Evolutionary conservation across 1,284 basidiomycete species (phyloP).

Genomic region (Trametes sp.): DNA sequence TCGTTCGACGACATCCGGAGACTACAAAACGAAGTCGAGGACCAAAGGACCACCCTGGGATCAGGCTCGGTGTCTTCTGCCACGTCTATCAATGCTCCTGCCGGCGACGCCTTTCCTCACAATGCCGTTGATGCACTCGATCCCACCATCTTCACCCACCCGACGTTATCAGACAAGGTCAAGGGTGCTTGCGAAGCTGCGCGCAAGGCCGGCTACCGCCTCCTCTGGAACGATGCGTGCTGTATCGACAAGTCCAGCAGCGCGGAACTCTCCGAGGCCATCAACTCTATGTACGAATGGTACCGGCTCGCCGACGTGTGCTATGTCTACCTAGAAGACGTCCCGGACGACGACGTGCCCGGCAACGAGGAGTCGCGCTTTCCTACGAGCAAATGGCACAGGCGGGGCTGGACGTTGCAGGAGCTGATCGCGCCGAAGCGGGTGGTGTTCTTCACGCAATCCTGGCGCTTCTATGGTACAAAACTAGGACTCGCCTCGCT

Average conservation of each 20-base stretch:
- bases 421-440: too few species aligned
- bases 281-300: too few species aligned
- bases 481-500: too few species aligned
- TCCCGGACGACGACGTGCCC: neutral
- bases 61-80: too few species aligned
- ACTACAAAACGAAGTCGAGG: neutral
- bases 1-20: neutral
- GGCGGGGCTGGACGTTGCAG: too few species aligned
- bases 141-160: neutral
- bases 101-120: neutral
- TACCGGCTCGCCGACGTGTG: neutral
- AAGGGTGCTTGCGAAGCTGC: neutral
- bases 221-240: neutral
- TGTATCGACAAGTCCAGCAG: too few species aligned
- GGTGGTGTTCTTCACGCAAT: too few species aligned
- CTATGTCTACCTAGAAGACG: slow-evolving; percentile 8
- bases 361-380: neutral
- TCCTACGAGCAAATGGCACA: neutral
- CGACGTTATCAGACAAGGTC: neutral
- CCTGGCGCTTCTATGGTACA: too few species aligned
- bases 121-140: neutral
- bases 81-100: too few species aligned
- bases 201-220: neutral
- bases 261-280: too few species aligned
- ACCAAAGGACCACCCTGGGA: neutral